Evolutionary conservation across 2,329 filamentous ascomycete genomes (phyloP).

Genomic region (Sphaerulina vaccinii): DNA sequence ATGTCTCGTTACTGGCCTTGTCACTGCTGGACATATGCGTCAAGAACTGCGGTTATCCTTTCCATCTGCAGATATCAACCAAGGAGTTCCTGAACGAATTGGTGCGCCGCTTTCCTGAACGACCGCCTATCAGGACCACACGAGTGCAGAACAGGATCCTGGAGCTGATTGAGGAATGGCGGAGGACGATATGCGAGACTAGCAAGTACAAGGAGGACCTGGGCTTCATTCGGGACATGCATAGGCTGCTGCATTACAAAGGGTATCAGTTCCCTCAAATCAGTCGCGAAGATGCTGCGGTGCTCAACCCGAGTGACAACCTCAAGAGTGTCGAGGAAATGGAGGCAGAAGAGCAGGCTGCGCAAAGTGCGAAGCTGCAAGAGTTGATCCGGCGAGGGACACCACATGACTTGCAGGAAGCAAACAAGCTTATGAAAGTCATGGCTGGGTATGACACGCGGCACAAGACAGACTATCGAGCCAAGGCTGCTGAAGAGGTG

Average conservation of each 20-base stretch:
- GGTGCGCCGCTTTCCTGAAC: slow-evolving; percentile 90
- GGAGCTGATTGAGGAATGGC: slow-evolving; percentile 97
- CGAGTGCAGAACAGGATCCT: slow-evolving; percentile 90
- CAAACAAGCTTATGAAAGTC: slow-evolving; percentile 96
- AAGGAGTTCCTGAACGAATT: slow-evolving; percentile 99
- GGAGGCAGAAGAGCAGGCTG: slow-evolving; percentile 93
- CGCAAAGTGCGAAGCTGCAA: slow-evolving; percentile 96
- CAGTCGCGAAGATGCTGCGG: slow-evolving; percentile 87
- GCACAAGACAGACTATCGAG: slow-evolving; percentile 94
- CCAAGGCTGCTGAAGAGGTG: slow-evolving; percentile 95
- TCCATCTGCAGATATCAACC: slow-evolving; percentile 96
- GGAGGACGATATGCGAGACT: slow-evolving; percentile 95
- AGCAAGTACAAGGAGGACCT: slow-evolving; percentile 96
- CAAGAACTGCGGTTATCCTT: slow-evolving; percentile 99
- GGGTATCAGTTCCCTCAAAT: slow-evolving; percentile 95
- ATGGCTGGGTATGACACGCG: slow-evolving; percentile 97
- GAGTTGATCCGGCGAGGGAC: slow-evolving; percentile 90
- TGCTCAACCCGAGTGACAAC: slow-evolving; percentile 94
- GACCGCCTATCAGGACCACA: slow-evolving; percentile 80
- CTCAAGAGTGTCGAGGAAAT: slow-evolving; percentile 96
- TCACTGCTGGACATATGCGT: slow-evolving; percentile 95
- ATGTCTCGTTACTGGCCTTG: slow-evolving; percentile 86
- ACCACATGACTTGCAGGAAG: slow-evolving; percentile 92
- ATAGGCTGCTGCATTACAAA: slow-evolving; percentile 91
- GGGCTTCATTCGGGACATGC: slow-evolving; percentile 97